These are phyloP conservation scores for Kodamaea neixiangensis DNA, from an alignment of 805 yeast genomes.

Conservation along the genomic window DNA sequence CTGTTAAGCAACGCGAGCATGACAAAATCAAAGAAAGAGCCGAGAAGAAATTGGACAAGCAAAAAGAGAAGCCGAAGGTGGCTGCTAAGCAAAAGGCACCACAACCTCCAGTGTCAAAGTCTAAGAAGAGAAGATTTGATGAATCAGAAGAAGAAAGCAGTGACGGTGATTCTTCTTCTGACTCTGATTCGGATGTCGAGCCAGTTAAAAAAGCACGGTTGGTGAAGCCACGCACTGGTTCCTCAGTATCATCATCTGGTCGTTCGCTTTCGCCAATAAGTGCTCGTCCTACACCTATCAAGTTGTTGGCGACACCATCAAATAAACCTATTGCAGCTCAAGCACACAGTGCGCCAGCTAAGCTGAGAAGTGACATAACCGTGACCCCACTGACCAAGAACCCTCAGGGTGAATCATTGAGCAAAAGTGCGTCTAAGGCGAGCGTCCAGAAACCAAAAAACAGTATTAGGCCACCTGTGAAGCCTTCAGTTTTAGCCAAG, in stretches of 20 bases:
- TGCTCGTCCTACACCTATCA: constrained; percentile 2
- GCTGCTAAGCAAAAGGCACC: background rate
- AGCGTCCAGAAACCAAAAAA: background rate
- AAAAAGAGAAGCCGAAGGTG: background rate
- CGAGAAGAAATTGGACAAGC: constrained; percentile 9
- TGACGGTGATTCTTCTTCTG: constrained; percentile 21
- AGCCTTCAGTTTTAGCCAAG: background rate
- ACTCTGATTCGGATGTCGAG: constrained; percentile 16
- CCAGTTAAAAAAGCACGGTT: constrained; percentile 23
- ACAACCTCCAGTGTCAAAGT: background rate
- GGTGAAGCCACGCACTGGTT: constrained; percentile 4
- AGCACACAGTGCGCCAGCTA: constrained; percentile 12
- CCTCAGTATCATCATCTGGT: constrained; percentile 11
- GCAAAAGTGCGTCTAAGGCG: constrained; percentile 10
- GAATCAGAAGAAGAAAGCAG: constrained; percentile 21
- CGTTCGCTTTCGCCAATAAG: constrained; percentile 12
- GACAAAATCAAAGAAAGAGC: constrained; percentile 14
- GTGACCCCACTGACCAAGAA: background rate
- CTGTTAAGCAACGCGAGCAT: constrained; percentile 8
- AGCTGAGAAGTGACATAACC: background rate
- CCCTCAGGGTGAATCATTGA: background rate
- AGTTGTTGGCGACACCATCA: background rate
- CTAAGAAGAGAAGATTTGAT: constrained; percentile 11
- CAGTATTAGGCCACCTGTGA: constrained; percentile 1
- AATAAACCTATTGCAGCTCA: background rate